Base-by-base conservation (phyloP, 768 basidiomycete species). In the Agrocybe pediades region DNA sequence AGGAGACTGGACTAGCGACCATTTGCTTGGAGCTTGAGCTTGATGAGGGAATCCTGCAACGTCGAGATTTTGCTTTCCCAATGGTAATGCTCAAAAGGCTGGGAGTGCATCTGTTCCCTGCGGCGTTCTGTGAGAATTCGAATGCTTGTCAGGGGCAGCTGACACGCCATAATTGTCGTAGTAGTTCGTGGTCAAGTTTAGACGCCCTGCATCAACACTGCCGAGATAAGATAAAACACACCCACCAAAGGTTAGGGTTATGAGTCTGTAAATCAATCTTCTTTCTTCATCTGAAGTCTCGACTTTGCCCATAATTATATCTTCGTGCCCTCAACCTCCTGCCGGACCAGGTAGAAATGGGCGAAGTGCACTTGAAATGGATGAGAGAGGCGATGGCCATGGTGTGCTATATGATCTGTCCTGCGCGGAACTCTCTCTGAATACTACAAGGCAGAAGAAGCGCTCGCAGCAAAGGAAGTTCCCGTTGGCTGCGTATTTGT, bases 401-500 rank as follows among this genome's bases (percentile, higher is more conserved):
- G 93, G 94, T 87, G 59, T 63, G 74, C 54, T 56, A 53, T 42
- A 49, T 17, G 17, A 29, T 9, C 0, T 26, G 1, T 41, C n/a
- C 6, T 17, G 15, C 6, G 6, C 9, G 6, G 13, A 15, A 19
- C 36, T 25, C 24, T 26, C 21, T 17, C 25, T 23, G 24, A 23
- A 21, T 17, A 0, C 23, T 23, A 41, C 16, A 40, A 63, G 90
- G 91, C 91, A 45, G 83, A 90, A 61, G 92, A 98, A 69, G 97
- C 97, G 3, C 73, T 98, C 23, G 75, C 78, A 25, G 85, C 87
- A 1, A 79, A 83, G 20, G 97, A 99, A 71, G 97, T 98, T 4
- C 97, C 97, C 1, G 95, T 99, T 0, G 97, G 97, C 19, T 98
- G 97, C 61, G 84, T 99, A 7, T 97, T 98, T 61, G 91, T 98